Conservation (phyloP, 768 basidiomycete genomes). For the Austroboletus festivus region DNA sequence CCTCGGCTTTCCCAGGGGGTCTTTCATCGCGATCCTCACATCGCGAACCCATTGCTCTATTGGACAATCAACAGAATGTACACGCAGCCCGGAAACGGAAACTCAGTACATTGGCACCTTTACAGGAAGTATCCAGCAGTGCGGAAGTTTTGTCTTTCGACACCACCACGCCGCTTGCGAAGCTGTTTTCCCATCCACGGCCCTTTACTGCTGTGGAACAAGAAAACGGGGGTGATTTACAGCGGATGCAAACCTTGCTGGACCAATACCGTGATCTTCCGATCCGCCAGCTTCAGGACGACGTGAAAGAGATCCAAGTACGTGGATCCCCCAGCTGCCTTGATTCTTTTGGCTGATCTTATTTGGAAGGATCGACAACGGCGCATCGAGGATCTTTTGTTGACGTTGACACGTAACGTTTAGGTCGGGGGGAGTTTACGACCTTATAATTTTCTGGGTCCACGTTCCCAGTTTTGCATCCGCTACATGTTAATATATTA, state of each 20-base stretch:
- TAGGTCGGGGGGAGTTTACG: constrained; percentile 33
- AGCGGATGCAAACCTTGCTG: constrained; percentile 56
- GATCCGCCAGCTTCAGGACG: constrained; percentile 63
- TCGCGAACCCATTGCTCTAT: neutral
- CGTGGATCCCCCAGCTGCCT: constrained; percentile 11
- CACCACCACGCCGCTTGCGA: constrained; percentile 25
- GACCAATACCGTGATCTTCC: constrained; percentile 65
- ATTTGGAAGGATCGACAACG: constrained; percentile 62
- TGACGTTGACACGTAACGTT: constrained; percentile 68
- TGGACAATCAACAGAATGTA: constrained; percentile 11
- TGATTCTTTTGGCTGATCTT: constrained; percentile 1
- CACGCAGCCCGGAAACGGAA: constrained; percentile 22
- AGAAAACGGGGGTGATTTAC: constrained; percentile 42
- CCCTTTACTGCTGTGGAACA: constrained; percentile 24
- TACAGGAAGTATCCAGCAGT: constrained; percentile 29
- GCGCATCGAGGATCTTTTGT: constrained; percentile 68
- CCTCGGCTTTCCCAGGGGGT: constrained; percentile 9
- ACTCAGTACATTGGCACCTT: constrained; percentile 23
- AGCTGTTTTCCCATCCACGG: constrained; percentile 25
- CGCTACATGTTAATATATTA: neutral
- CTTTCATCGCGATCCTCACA: constrained; percentile 13
- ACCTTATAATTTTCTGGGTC: neutral
- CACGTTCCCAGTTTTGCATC: too few species aligned
- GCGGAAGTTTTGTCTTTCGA: constrained; percentile 30
- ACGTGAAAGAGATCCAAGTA: constrained; percentile 83